Percentiles rank a stretch among this genome's conserved stretches.
These are phyloP conservation scores for Crithidia acanthocephali DNA, from an alignment of 208 protist species.

Conservation along the genomic window DNA sequence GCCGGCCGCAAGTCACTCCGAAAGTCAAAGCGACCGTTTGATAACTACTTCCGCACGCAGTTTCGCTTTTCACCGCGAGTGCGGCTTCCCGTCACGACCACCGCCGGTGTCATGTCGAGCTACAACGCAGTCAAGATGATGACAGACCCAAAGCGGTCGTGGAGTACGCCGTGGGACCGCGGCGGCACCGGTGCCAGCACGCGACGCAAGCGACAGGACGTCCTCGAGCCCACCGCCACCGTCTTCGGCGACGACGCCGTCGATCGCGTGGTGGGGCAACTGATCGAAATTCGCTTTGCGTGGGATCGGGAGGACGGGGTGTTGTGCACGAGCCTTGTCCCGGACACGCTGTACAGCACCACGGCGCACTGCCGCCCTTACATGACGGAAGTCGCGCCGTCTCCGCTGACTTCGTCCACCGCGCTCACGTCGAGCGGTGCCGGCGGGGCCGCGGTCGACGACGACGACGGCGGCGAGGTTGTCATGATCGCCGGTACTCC, in stretches of 20 bases:
- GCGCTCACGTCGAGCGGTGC: not conserved
- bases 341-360: constrained; percentile 44
- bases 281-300: constrained; percentile 80
- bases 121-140: constrained; percentile 59
- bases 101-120: constrained; percentile 49
- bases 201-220: constrained; percentile 65
- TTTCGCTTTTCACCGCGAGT: constrained; percentile 61
- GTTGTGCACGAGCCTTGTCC: constrained; percentile 62
- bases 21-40: constrained; percentile 74
- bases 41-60: constrained; percentile 74
- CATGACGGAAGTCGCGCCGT: constrained; percentile 12
- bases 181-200: constrained; percentile 32
- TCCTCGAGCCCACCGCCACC: constrained; percentile 53
- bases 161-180: constrained; percentile 71
- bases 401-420: constrained; percentile 10
- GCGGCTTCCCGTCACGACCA: constrained; percentile 9
- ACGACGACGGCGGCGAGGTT: constrained; percentile 21
- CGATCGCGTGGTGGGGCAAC: constrained; percentile 54
- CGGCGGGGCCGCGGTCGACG: not conserved
- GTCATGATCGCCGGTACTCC: constrained; percentile 33
- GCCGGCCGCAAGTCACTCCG: constrained; percentile 70
- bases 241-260: constrained; percentile 73
- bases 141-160: constrained; percentile 56
- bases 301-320: constrained; percentile 87
- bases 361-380: constrained; percentile 74